Evolutionary conservation across 2,329 filamentous ascomycete species (phyloP).

Genomic region (Pezicula rhizophila): DNA sequence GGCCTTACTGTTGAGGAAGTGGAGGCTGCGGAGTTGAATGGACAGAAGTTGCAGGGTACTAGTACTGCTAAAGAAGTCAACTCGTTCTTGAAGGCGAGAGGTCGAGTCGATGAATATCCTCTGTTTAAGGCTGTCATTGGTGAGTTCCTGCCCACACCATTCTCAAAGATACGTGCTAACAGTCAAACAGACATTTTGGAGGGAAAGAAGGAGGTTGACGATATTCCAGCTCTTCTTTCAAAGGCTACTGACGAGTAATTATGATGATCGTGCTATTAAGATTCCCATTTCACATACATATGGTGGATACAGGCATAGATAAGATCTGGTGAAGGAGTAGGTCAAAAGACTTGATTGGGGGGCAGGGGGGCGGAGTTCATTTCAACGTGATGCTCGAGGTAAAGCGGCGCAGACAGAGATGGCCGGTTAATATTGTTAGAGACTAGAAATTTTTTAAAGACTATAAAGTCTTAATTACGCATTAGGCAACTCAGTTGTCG

Average conservation of each 20-base stretch:
- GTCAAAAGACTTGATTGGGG: background rate
- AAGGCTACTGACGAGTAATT: conserved; percentile 8
- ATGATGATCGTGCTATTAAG: background rate
- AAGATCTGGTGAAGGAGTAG: background rate
- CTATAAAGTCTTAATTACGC: background rate
- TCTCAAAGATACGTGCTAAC: conserved; percentile 6
- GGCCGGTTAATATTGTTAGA: background rate
- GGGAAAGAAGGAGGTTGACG: conserved; percentile 67
- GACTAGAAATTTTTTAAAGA: background rate
- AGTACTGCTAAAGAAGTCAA: conserved; percentile 89
- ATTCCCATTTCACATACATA: background rate
- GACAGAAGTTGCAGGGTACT: conserved; percentile 94
- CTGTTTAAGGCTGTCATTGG: conserved; percentile 81
- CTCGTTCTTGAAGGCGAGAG: conserved; percentile 74
- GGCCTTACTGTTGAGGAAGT: conserved; percentile 79
- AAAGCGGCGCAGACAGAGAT: no score
- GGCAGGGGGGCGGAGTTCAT: background rate
- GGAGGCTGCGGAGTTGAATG: conserved; percentile 84
- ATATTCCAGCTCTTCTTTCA: conserved; percentile 61
- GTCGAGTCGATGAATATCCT: conserved; percentile 77
- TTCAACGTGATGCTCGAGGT: no score
- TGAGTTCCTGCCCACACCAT: conserved; percentile 11
- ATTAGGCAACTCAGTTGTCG: no score
- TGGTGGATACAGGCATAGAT: background rate
- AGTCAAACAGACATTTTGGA: conserved; percentile 57